Evolutionary conservation across 805 yeast species (phyloP), one percentile per base, ranked within the genome.

Genomic region (Cyberlindnera japonica): DNA sequence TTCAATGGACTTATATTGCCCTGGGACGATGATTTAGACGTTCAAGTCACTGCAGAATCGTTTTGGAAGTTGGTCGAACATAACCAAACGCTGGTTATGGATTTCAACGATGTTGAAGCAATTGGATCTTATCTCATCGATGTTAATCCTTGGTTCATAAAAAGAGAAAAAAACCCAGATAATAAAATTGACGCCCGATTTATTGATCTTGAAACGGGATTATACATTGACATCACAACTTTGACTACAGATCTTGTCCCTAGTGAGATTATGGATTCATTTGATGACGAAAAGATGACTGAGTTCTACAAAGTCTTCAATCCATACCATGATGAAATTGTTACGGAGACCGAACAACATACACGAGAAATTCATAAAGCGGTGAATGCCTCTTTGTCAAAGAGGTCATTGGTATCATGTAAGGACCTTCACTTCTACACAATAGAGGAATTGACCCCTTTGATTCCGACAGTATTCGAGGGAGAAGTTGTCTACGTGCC

Each of bases 171-270:
- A 37, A 79, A 75, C 48, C 83, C 83, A 1, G 56, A 59, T 11
- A 81, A 81, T 52, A 77, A 79, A 51, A 81, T 83, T 34, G 87
- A 81, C 61, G 90, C 85, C 0, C 63, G 93, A 37, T 80, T 83
- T 53, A 77, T 83, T 43, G 90, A 83, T 57, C 62, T 79, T 11
- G 83, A 80, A 49, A 72, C 79, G 4, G 93, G 91, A 0, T 57
- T 81, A 37, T 83, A 79, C 53, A 79, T 83, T 38, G 93, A 83
- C 58, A 77, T 83, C 29, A 83, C 93, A 0, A 88, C 79, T 1
- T 21, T 54, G 16, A 49, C 49, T 28, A 34, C 50, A 28, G 34
- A 50, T 43, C 10, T 37, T 31, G 19, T 47, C 41, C 40, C 38
- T 2, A 23, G 16, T 9, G 40, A 33, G 6, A 12, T 33, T 2